phyloP scores from a whole-genome alignment of 805 yeast species.

The Candida gorgasii region DNA sequence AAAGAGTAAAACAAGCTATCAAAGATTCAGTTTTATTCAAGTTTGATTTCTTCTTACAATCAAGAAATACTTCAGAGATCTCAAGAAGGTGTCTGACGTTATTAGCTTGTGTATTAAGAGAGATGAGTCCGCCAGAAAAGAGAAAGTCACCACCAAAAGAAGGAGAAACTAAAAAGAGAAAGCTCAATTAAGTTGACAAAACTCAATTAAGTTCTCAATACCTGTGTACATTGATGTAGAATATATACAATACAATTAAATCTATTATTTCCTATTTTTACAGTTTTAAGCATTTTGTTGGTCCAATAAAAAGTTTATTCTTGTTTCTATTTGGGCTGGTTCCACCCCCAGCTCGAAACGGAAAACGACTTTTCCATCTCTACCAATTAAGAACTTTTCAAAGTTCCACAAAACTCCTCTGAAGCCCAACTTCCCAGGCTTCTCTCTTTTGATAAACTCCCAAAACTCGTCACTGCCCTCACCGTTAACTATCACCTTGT shows the following conservation, averaged over 20 bases:
- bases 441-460: constrained; percentile 26
- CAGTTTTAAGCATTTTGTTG: too few species aligned
- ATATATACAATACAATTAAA: too few species aligned
- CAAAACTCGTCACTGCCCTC: constrained; percentile 29
- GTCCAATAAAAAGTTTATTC: constrained; percentile 21
- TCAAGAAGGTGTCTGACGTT: constrained; percentile 81
- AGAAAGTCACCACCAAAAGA: constrained; percentile 8
- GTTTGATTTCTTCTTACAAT: constrained; percentile 84
- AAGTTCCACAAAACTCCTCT: constrained; percentile 71
- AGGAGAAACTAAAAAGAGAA: constrained; percentile 9
- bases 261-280: too few species aligned
- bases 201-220: too few species aligned
- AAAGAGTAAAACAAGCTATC: constrained; percentile 72
- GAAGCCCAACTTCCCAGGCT: constrained; percentile 36
- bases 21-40: constrained; percentile 75
- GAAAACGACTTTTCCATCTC: constrained; percentile 55
- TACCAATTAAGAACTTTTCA: constrained; percentile 67
- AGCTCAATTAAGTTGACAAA: too few species aligned
- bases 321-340: constrained; percentile 57
- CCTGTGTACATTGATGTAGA: too few species aligned
- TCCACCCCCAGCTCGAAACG: constrained; percentile 66
- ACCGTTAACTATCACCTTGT: constrained; percentile 41
- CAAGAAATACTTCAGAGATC: constrained; percentile 75
- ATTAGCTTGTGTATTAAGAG: constrained; percentile 72
- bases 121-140: constrained; percentile 32